Evolutionary conservation across 2,329 filamentous ascomycete species (phyloP).

Genomic region (Diaporthe ilicicola): DNA sequence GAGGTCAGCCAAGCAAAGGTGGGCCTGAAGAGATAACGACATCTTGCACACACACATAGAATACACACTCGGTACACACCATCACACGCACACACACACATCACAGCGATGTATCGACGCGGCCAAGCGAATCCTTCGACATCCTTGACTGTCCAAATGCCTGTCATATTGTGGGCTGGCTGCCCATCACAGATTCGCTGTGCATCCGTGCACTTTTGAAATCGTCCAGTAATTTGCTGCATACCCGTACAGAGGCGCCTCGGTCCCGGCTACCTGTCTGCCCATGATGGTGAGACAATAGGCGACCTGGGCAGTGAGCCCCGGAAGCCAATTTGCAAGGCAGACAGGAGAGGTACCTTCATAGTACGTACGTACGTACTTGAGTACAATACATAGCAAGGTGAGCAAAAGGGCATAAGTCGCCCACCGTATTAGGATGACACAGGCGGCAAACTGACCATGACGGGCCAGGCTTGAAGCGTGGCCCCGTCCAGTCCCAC

Average conservation of each 20-base stretch:
- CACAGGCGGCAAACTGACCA: neutral
- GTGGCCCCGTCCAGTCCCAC: slow-evolving; percentile 6
- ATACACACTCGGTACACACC: no score
- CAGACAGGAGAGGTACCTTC: neutral
- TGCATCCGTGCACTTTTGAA: neutral
- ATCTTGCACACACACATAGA: no score
- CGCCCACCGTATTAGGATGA: neutral
- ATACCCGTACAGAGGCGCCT: neutral
- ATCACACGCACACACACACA: neutral
- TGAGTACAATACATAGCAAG: neutral
- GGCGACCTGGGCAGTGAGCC: slow-evolving; percentile 1
- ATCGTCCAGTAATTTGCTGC: neutral
- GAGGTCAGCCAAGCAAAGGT: neutral
- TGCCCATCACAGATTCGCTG: neutral
- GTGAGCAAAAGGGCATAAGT: neutral
- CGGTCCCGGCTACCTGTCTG: neutral
- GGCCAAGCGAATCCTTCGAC: slow-evolving; percentile 5
- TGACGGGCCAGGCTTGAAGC: neutral
- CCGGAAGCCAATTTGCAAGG: neutral
- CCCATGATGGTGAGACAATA: neutral
- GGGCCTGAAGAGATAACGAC: slow-evolving; percentile 3
- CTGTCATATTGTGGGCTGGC: slow-evolving; percentile 9
- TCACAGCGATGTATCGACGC: neutral
- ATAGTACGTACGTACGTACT: neutral
- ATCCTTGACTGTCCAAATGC: neutral